A percentile compares a stretch with the other conserved stretches of the same genome.
Conservation (phyloP, 169 alveolate genomes). For the Babesia ovis region DNA sequence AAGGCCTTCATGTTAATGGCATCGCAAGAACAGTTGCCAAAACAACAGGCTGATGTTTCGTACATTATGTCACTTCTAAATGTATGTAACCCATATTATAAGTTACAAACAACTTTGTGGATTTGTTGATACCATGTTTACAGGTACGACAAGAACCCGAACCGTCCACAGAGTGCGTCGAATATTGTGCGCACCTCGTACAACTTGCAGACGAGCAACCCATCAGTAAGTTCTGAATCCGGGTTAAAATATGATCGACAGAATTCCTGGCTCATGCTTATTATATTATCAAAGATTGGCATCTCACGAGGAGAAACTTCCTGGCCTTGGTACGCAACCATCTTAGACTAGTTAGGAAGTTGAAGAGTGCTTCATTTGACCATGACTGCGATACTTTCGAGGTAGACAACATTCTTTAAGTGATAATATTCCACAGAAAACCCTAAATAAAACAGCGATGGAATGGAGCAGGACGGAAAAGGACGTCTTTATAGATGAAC, state of each 20-base stretch:
- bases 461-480: conserved; percentile 52
- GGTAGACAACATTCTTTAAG: conserved; percentile 14
- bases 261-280: conserved; percentile 42
- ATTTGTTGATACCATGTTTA: not conserved
- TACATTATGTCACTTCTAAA: conserved; percentile 41
- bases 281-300: conserved; percentile 65
- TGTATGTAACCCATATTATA: conserved; percentile 1
- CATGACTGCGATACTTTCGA: conserved; percentile 57
- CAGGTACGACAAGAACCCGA: conserved; percentile 35
- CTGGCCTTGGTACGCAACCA: conserved; percentile 39
- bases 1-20: conserved; percentile 50
- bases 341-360: conserved; percentile 43
- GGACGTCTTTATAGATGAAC: conserved; percentile 51
- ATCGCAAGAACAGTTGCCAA: conserved; percentile 47
- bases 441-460: conserved; percentile 44
- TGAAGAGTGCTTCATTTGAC: conserved; percentile 48
- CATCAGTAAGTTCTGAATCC: conserved; percentile 23
- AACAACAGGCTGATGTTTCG: conserved; percentile 41
- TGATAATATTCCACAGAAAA: conserved; percentile 6
- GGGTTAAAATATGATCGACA: not conserved
- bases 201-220: conserved; percentile 22
- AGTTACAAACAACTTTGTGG: not conserved
- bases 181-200: conserved; percentile 37
- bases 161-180: conserved; percentile 26
- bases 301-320: conserved; percentile 37